Conservation (phyloP, 176 grass and related monocot genomes). For the Oryza meyeriana region DNA sequence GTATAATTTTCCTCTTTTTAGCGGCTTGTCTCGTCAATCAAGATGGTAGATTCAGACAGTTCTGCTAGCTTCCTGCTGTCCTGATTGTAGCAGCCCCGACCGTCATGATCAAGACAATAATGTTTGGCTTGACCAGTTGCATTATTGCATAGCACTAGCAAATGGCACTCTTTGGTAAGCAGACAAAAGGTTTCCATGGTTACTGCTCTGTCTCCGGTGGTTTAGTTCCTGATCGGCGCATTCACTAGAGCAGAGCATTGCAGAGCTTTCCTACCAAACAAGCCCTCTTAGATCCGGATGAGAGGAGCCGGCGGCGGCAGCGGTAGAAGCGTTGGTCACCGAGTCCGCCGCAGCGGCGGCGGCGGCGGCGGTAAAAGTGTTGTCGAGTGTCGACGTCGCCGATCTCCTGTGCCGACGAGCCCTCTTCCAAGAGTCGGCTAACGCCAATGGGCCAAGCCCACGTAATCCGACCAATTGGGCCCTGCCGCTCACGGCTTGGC, state of each 20-base stretch:
- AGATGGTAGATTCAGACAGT: background rate
- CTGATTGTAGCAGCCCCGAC: background rate
- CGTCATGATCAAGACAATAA: background rate
- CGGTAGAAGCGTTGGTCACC: no score
- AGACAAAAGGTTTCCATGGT: background rate
- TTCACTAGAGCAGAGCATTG: background rate
- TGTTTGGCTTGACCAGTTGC: background rate
- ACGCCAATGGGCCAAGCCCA: no score
- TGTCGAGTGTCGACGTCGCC: no score
- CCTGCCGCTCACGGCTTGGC: no score
- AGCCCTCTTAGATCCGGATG: no score
- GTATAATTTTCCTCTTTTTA: background rate
- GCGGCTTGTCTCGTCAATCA: background rate
- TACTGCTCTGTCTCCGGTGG: background rate
- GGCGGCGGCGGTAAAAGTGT: no score
- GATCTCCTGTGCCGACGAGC: no score
- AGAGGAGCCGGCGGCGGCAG: no score
- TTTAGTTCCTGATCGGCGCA: background rate
- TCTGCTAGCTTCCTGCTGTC: background rate
- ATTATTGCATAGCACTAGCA: background rate
- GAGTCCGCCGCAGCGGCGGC: no score
- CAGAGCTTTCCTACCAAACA: no score
- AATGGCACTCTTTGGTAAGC: background rate
- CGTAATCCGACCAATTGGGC: no score
- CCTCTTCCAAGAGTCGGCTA: no score